phyloP scores from a whole-genome alignment of 1,284 basidiomycete genomes.

The Ganoderma lingzhi region DNA sequence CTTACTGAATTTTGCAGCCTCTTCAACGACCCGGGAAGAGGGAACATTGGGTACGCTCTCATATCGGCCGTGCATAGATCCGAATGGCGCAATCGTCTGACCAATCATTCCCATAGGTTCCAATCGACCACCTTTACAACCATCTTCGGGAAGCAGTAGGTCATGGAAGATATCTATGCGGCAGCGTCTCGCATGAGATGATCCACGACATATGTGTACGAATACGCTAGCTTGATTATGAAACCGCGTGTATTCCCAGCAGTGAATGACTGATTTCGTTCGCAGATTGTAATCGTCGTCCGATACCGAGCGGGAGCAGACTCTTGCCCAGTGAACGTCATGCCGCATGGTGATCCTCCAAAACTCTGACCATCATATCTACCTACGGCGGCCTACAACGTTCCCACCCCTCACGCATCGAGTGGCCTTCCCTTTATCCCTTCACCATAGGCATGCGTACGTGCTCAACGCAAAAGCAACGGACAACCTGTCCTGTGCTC shows the following conservation, averaged over 20 bases:
- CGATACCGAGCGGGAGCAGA: neutral
- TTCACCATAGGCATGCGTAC: neutral
- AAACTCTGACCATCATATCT: no score
- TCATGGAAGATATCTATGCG: neutral
- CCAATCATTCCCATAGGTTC: constrained; percentile 41
- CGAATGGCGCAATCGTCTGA: neutral
- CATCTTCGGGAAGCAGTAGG: constrained; percentile 47
- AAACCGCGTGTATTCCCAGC: neutral
- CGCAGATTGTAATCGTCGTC: neutral
- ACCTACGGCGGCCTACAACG: no score
- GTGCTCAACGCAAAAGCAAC: neutral
- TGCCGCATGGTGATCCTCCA: no score
- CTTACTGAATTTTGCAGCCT: constrained; percentile 42
- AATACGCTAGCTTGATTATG: neutral
- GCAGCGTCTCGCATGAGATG: neutral
- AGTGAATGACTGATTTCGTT: neutral
- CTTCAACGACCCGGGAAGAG: constrained; percentile 67
- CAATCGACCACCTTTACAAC: constrained; percentile 56
- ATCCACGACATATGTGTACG: neutral
- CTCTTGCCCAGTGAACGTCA: no score
- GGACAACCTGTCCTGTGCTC: neutral
- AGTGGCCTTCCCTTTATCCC: neutral
- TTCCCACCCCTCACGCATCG: no score
- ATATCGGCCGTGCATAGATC: neutral
- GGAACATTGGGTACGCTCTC: constrained; percentile 58